Conservation (phyloP, 768 basidiomycete species). For the Boletus edulis region DNA sequence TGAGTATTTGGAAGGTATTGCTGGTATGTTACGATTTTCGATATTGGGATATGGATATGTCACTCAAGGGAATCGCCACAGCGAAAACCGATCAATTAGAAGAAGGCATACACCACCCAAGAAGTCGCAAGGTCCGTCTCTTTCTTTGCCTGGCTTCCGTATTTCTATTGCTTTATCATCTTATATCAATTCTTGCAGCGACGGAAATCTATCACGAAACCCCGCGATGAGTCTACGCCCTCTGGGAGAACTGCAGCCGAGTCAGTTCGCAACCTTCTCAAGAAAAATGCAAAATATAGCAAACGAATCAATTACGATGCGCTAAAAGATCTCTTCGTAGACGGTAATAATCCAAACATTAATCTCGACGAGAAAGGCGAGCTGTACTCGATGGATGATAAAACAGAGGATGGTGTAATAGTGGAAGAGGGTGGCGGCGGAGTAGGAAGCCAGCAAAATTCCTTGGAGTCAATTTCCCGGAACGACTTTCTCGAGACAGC, state of each 20-base stretch:
- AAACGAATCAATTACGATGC: slow-evolving; percentile 94
- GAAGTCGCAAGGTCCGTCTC: slow-evolving; percentile 77
- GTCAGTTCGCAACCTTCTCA: slow-evolving; percentile 51
- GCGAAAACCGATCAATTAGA: slow-evolving; percentile 66
- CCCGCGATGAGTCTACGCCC: slow-evolving; percentile 70
- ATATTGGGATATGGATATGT: slow-evolving; percentile 24
- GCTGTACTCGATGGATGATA: slow-evolving; percentile 55
- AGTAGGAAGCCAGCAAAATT: slow-evolving; percentile 22
- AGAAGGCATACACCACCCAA: slow-evolving; percentile 38
- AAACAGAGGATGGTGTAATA: slow-evolving; percentile 39
- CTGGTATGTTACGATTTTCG: slow-evolving; percentile 42
- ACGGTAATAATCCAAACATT: slow-evolving; percentile 26
- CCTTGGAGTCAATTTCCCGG: slow-evolving; percentile 33
- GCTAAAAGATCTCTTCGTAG: slow-evolving; percentile 73
- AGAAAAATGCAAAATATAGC: slow-evolving; percentile 85
- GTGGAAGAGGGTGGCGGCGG: slow-evolving; percentile 41
- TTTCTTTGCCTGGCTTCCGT: slow-evolving; percentile 24
- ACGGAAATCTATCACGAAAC: slow-evolving; percentile 62
- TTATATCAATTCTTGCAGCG: slow-evolving; percentile 42
- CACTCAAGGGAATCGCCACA: slow-evolving; percentile 47
- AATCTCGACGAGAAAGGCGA: slow-evolving; percentile 43
- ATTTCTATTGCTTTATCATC: slow-evolving; percentile 8
- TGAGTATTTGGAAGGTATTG: slow-evolving; percentile 86
- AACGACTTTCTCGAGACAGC: background rate
- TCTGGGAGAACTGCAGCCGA: slow-evolving; percentile 35